phyloP scores from a whole-genome alignment of 75 land plant species.

The Pseudotsuga menziesii region DNA sequence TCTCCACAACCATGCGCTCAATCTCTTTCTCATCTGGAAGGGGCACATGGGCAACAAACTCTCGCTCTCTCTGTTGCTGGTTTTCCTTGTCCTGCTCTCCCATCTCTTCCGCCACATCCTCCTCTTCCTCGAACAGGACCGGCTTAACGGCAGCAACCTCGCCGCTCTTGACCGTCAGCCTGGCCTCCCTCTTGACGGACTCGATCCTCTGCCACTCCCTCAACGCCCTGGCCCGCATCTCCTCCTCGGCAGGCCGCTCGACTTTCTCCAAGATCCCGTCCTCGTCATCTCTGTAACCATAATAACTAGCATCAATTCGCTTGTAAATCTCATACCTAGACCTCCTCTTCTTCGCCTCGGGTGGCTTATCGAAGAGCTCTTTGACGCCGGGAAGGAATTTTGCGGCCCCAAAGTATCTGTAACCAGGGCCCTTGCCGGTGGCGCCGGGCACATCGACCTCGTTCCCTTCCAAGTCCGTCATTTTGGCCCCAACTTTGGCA shows the following conservation, averaged over 20 bases:
- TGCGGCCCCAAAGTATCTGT: slow-evolving; percentile 95
- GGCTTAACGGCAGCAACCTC: slow-evolving; percentile 59
- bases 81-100: background rate
- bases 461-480: slow-evolving; percentile 90
- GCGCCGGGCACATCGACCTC: slow-evolving; percentile 76
- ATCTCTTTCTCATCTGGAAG: slow-evolving; percentile 95
- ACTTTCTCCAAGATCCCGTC: slow-evolving; percentile 82
- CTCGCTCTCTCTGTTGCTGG: slow-evolving; percentile 27
- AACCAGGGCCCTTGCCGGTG: slow-evolving; percentile 80
- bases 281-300: slow-evolving; percentile 96
- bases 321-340: slow-evolving; percentile 87
- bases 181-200: slow-evolving; percentile 68
- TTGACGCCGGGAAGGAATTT: slow-evolving; percentile 92
- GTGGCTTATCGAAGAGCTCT: slow-evolving; percentile 92
- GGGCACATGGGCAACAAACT: slow-evolving; percentile 95
- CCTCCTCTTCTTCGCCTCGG: slow-evolving; percentile 65
- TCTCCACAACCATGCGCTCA: slow-evolving; percentile 85
- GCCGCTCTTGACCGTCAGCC: slow-evolving; percentile 71
- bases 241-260: slow-evolving; percentile 67
- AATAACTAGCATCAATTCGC: slow-evolving; percentile 91
- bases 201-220: slow-evolving; percentile 63
- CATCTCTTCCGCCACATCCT: slow-evolving; percentile 56
- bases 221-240: slow-evolving; percentile 20
- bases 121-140: slow-evolving; percentile 50
- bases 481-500: slow-evolving; percentile 53